Evolutionary conservation across 495 filamentous ascomycete genomes (phyloP).

Genomic region (Trichoderma asperelloides): DNA sequence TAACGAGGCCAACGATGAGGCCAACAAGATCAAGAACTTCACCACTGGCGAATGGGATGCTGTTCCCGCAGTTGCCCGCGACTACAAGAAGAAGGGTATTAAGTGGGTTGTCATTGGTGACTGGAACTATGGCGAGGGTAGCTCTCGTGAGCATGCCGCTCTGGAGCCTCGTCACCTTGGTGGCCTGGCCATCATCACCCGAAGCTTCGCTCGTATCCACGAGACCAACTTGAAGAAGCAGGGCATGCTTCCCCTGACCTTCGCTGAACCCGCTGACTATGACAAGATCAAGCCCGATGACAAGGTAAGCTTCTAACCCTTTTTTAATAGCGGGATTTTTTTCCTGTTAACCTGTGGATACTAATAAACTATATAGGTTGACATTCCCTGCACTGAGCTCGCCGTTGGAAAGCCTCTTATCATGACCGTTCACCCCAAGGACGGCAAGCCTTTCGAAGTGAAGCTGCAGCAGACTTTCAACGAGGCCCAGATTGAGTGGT

Average conservation of each 20-base stretch:
- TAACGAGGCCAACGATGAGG: conserved; percentile 91
- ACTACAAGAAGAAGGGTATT: conserved; percentile 95
- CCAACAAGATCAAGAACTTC: conserved; percentile 95
- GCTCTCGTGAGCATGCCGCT: conserved; percentile 94
- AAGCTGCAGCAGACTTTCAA: conserved; percentile 95
- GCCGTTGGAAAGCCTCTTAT: conserved; percentile 92
- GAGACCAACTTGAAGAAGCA: conserved; percentile 99
- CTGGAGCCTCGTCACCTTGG: conserved; percentile 96
- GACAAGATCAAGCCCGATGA: conserved; percentile 92
- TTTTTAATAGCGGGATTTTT: not conserved
- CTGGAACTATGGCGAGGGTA: conserved; percentile 99
- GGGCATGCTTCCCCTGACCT: conserved; percentile 97
- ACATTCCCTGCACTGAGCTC: conserved; percentile 82
- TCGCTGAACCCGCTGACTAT: conserved; percentile 90
- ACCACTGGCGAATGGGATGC: conserved; percentile 74
- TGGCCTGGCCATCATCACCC: conserved; percentile 92
- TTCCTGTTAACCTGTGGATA: not conserved
- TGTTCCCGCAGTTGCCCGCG: conserved; percentile 89
- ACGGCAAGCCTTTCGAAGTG: conserved; percentile 69
- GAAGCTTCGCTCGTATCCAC: conserved; percentile 97
- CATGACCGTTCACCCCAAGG: conserved; percentile 80
- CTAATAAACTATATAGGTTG: conserved; percentile 38
- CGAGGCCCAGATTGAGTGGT: conserved; percentile 94
- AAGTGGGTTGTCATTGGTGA: conserved; percentile 98
- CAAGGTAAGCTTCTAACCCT: conserved; percentile 38